Conservation (phyloP, 306 rosid species). For the Prinsepia uniflora region DNA sequence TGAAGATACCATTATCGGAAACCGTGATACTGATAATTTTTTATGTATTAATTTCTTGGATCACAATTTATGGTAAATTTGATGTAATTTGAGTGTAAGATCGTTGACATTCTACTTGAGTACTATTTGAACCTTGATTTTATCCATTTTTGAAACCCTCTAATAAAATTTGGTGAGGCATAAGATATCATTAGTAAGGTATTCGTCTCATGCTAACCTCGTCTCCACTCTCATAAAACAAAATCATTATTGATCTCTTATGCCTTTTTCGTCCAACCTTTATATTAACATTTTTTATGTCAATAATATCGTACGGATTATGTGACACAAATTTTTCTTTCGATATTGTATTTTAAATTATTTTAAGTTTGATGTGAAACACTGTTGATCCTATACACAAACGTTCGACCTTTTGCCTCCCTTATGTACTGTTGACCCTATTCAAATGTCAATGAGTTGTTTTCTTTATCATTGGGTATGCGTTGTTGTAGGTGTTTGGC, state of each 20-base stretch:
- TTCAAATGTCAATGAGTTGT: neutral
- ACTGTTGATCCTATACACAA: too few species aligned
- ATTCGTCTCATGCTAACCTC: too few species aligned
- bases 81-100: neutral
- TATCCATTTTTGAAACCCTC: neutral
- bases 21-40: slow-evolving; percentile 57
- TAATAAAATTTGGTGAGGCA: too few species aligned
- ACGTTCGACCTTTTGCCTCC: neutral
- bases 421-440: neutral
- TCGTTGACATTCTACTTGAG: neutral
- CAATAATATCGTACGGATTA: too few species aligned
- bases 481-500: slow-evolving; percentile 55
- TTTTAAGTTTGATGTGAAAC: too few species aligned
- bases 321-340: too few species aligned
- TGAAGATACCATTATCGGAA: slow-evolving; percentile 57
- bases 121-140: neutral
- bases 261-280: too few species aligned
- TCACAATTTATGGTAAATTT: neutral
- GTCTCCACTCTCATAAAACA: too few species aligned
- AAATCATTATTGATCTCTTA: too few species aligned
- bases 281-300: too few species aligned
- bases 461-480: neutral
- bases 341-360: too few species aligned
- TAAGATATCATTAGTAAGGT: too few species aligned
- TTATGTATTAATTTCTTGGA: neutral